phyloP scores from a whole-genome alignment of 495 filamentous ascomycete genomes.

The Neohortaea acidophila region DNA sequence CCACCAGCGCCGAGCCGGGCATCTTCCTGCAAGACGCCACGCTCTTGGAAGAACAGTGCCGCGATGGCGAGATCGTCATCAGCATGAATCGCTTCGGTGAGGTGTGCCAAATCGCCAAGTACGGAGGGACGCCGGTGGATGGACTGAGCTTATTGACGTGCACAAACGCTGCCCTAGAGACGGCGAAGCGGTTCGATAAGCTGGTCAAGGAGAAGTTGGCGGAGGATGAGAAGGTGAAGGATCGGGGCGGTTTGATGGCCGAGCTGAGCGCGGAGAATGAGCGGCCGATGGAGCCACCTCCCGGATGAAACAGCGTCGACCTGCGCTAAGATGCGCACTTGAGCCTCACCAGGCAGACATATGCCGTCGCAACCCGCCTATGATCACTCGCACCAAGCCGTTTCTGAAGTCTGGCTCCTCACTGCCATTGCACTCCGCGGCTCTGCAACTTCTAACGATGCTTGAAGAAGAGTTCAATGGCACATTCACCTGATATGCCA shows the following conservation, averaged over 20 bases:
- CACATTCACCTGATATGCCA: too few species aligned
- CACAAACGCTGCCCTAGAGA: slow-evolving; percentile 49
- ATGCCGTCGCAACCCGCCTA: too few species aligned
- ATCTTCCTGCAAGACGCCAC: slow-evolving; percentile 60
- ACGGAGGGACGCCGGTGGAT: slow-evolving; percentile 65
- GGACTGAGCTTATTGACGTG: slow-evolving; percentile 60
- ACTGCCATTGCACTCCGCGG: not conserved
- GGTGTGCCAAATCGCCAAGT: slow-evolving; percentile 79
- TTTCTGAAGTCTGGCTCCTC: not conserved
- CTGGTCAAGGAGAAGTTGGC: slow-evolving; percentile 56
- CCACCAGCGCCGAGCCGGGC: slow-evolving; percentile 33
- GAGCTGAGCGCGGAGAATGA: slow-evolving; percentile 76
- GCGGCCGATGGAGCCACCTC: slow-evolving; percentile 1
- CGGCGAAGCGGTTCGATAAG: slow-evolving; percentile 62
- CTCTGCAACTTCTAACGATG: not conserved
- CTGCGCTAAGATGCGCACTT: too few species aligned
- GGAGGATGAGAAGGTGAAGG: slow-evolving; percentile 57
- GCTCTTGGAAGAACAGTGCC: slow-evolving; percentile 68
- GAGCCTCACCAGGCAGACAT: too few species aligned
- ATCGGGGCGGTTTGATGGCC: slow-evolving; percentile 58
- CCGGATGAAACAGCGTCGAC: not conserved
- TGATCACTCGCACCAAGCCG: too few species aligned
- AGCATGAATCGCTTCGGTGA: slow-evolving; percentile 81
- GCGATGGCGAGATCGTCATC: slow-evolving; percentile 70
- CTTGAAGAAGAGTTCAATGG: not conserved